These are phyloP conservation scores for Kodamaea fungicola DNA, from an alignment of 1,139 yeast species.

Conservation along the genomic window DNA sequence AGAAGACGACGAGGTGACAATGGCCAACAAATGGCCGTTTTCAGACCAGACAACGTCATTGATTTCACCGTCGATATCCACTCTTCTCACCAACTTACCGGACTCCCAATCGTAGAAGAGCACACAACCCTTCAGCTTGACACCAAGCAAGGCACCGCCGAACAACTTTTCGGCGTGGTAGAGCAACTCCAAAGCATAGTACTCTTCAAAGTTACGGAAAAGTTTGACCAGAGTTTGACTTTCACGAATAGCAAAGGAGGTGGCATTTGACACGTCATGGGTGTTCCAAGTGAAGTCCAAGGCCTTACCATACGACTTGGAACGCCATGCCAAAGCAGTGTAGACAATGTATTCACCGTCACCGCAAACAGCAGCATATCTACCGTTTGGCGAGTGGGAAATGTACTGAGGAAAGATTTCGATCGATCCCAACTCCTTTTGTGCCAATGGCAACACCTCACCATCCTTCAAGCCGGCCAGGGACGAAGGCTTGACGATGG, in stretches of 20 bases:
- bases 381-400: slow-evolving; percentile 93
- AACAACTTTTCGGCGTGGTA: slow-evolving; percentile 78
- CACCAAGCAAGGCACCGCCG: slow-evolving; percentile 83
- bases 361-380: slow-evolving; percentile 95
- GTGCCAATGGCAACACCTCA: slow-evolving; percentile 67
- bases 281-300: slow-evolving; percentile 90
- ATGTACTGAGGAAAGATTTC: slow-evolving; percentile 89
- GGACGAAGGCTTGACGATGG: slow-evolving; percentile 70
- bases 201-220: slow-evolving; percentile 82
- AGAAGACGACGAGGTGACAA: slow-evolving; percentile 50
- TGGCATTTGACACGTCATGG: slow-evolving; percentile 65
- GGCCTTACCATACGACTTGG: slow-evolving; percentile 88
- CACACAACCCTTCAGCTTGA: slow-evolving; percentile 76
- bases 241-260: slow-evolving; percentile 81
- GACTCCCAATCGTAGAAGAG: slow-evolving; percentile 93
- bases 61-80: slow-evolving; percentile 70
- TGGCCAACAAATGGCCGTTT: slow-evolving; percentile 82
- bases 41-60: slow-evolving; percentile 89
- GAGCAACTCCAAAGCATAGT: slow-evolving; percentile 60
- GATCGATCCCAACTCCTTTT: slow-evolving; percentile 86
- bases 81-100: slow-evolving; percentile 79
- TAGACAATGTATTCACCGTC: slow-evolving; percentile 97
- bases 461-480: slow-evolving; percentile 74
- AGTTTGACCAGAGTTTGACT: slow-evolving; percentile 62
- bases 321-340: slow-evolving; percentile 97